phyloP scores from a whole-genome alignment of 352 stramenopile genomes.

The Phytopythium cucurbitacearum region DNA sequence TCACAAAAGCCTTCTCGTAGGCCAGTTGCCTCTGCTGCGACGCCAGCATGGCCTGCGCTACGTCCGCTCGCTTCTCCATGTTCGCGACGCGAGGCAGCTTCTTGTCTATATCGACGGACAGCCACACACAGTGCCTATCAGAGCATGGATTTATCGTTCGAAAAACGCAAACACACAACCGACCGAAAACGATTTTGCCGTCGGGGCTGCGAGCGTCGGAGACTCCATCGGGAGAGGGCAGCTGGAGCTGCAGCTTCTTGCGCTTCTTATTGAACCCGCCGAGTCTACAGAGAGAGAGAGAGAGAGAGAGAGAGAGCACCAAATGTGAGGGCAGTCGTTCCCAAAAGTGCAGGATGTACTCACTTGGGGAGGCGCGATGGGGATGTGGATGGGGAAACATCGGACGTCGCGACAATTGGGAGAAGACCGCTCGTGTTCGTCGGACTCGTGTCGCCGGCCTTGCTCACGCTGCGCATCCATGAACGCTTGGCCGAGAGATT shows the following conservation, averaged over 20 bases:
- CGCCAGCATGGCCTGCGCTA: slow-evolving; percentile 24
- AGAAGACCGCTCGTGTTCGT: slow-evolving; percentile 7
- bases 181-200: slow-evolving; percentile 66
- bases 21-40: slow-evolving; percentile 57
- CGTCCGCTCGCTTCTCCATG: slow-evolving; percentile 59
- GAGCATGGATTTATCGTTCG: too few relatives aligned
- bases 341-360: slow-evolving; percentile 4
- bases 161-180: not conserved
- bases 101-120: slow-evolving; percentile 35
- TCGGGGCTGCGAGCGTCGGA: slow-evolving; percentile 36
- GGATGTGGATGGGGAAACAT: slow-evolving; percentile 20
- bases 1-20: slow-evolving; percentile 57
- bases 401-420: slow-evolving; percentile 22
- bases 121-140: not conserved
- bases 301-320: too few relatives aligned
- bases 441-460: slow-evolving; percentile 8
- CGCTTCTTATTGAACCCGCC: slow-evolving; percentile 25
- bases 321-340: not conserved
- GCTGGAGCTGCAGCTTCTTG: slow-evolving; percentile 44
- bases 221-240: slow-evolving; percentile 12
- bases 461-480: slow-evolving; percentile 62
- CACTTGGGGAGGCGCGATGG: slow-evolving; percentile 48
- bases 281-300: too few relatives aligned
- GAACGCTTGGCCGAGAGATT: slow-evolving; percentile 54
- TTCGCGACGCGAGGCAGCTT: slow-evolving; percentile 62